Evolutionary conservation across 768 basidiomycete species (phyloP), one percentile per base, ranked within the genome.

Genomic region (Brasilioporus rufonigricans): DNA sequence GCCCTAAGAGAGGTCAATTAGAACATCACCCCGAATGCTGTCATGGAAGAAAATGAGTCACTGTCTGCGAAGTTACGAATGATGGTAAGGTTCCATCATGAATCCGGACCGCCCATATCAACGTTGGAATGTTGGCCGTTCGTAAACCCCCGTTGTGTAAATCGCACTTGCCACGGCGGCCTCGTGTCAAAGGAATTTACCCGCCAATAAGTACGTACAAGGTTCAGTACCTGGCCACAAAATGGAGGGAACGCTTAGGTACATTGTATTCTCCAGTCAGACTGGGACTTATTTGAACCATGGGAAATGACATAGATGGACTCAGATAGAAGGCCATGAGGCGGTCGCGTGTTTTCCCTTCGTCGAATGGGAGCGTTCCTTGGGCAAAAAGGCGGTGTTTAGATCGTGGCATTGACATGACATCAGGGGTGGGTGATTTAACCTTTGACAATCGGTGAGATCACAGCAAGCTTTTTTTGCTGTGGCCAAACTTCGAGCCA

Each of bases 271-370:
- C 19, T 10, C 18, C 36, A 38, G 35, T 31, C 29, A 18, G 4
- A 12, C n/a, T 12, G n/a, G 27, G n/a, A 3, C 6, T 19, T 6
- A 6, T 51, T 35, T 0, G 26, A 40, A 33, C n/a, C 61, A 49
- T 41, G 52, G 41, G 51, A 64, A 55, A 27, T 49, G 58, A 5
- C 60, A 48, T 48, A 59, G 61, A 52, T n/a, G 47, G 58, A 5
- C 60, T 50, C 49, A 59, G 61, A 52, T n/a, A 26, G 33, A n/a
- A 19, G 29, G 29, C 40, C 71, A 69, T 60, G 71, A 69, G 71
- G 71, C 10, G 38, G 26, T 57, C 63, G 63, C 67, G 59, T 72
- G 71, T 58, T 38, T 36, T 26, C 3, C 18, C 36, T 40, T 47
- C 36, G 36, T 31, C 52, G 21, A 48, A 26, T 24, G 39, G 43